These are phyloP conservation scores for Dendrocalamus sinicus DNA, from an alignment of 176 grass and related monocot genomes.

Conservation along the genomic window DNA sequence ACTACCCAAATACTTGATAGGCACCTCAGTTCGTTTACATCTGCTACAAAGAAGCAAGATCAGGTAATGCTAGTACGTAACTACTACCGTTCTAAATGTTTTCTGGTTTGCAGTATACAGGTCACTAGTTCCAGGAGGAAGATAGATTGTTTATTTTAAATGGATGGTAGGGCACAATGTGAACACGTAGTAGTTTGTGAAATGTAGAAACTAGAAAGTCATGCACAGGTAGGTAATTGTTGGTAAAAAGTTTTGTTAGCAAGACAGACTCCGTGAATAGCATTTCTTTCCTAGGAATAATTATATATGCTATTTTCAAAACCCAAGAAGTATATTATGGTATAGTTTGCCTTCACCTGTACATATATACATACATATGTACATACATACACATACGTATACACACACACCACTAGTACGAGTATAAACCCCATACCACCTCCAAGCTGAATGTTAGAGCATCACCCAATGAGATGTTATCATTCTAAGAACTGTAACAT, in stretches of 20 bases:
- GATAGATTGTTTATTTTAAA: neutral
- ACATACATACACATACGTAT: neutral
- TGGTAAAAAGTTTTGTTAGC: neutral
- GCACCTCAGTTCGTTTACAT: neutral
- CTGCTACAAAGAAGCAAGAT: neutral
- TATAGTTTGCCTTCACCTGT: neutral
- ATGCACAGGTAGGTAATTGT: neutral
- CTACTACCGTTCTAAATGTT: neutral
- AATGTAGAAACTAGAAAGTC: neutral
- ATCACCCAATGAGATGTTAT: neutral
- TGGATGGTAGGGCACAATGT: neutral
- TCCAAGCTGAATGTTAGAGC: slow-evolving; percentile 12
- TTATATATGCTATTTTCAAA: neutral
- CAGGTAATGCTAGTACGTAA: neutral
- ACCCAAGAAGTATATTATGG: neutral
- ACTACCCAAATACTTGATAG: neutral
- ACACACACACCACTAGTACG: neutral
- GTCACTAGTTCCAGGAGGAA: neutral
- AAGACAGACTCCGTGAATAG: neutral
- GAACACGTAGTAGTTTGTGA: neutral
- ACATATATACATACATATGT: neutral
- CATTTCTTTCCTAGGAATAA: neutral
- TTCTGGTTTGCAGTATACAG: slow-evolving; percentile 2
- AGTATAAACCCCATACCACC: neutral
- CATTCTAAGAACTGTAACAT: slow-evolving; percentile 11